Conservation (phyloP, 306 rosid genomes). For the Corylus avellana region DNA sequence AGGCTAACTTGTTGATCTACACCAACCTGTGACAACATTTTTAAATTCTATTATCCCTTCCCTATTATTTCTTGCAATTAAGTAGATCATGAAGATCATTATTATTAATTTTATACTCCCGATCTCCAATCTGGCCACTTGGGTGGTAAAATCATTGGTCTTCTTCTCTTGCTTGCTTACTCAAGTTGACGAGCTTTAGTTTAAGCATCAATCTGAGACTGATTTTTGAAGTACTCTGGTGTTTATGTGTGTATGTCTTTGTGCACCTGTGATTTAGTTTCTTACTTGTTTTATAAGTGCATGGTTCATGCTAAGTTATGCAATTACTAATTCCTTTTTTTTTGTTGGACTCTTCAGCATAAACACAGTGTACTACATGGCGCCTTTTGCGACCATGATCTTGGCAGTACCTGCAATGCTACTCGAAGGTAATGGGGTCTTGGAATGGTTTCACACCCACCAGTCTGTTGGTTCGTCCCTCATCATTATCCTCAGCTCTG, state of each 20-base stretch:
- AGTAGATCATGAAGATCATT: not conserved
- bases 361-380: conserved; percentile 98
- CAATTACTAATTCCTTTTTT: not conserved
- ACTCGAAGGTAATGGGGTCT: conserved; percentile 87
- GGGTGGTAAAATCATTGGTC: not conserved
- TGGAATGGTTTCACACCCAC: conserved; percentile 83
- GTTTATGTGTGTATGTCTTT: not conserved
- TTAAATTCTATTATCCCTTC: not conserved
- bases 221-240: not conserved
- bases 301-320: not conserved
- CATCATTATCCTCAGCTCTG: conserved; percentile 81
- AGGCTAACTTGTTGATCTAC: not conserved
- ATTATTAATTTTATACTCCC: not conserved
- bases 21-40: not conserved
- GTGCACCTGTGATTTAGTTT: not conserved
- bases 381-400: conserved; percentile 96
- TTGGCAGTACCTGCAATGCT: conserved; percentile 88
- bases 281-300: not conserved
- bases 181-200: not conserved
- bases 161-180: not conserved
- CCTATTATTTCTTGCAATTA: not conserved
- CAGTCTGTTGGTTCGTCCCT: conserved; percentile 67
- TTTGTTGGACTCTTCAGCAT: conserved; percentile 47
- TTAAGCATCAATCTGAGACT: not conserved
- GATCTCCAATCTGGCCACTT: not conserved